phyloP scores from a whole-genome alignment of 345 rosid genomes.

The Cardamine resedifolia region DNA sequence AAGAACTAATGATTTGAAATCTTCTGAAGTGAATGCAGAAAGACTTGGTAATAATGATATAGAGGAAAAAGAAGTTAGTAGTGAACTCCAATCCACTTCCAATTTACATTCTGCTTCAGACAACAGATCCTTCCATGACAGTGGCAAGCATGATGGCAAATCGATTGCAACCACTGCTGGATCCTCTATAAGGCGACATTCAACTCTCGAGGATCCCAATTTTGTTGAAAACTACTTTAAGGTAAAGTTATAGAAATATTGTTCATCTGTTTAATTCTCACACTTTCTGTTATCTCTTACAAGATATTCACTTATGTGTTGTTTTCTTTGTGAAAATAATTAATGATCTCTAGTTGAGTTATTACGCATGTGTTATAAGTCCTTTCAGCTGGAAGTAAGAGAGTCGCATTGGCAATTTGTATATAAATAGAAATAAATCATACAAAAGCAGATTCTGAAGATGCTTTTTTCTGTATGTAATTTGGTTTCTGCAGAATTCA shows the following conservation, averaged over 20 bases:
- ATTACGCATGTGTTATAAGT: neutral
- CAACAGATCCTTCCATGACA: slow-evolving; percentile 33
- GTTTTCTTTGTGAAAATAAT: neutral
- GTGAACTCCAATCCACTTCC: slow-evolving; percentile 37
- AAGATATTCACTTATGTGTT: neutral
- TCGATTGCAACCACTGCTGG: slow-evolving; percentile 38
- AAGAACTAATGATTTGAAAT: slow-evolving; percentile 33
- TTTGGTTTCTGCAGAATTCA: slow-evolving; percentile 61
- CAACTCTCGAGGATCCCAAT: slow-evolving; percentile 80
- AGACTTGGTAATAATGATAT: slow-evolving; percentile 32
- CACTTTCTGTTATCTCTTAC: neutral
- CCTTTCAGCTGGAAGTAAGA: neutral
- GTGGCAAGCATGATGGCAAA: slow-evolving; percentile 37
- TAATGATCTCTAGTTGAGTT: slow-evolving; percentile 11
- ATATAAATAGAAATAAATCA: neutral
- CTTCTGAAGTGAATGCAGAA: slow-evolving; percentile 37
- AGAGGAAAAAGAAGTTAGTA: slow-evolving; percentile 38
- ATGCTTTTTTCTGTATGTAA: neutral
- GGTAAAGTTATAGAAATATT: slow-evolving; percentile 43
- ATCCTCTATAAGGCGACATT: slow-evolving; percentile 52
- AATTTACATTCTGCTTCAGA: slow-evolving; percentile 37
- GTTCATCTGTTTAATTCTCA: neutral
- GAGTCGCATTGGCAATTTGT: neutral
- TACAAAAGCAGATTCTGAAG: slow-evolving; percentile 1
- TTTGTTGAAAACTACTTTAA: slow-evolving; percentile 94